Base-by-base conservation (phyloP, 257 asterid genomes). In the Paulownia fortunei region DNA sequence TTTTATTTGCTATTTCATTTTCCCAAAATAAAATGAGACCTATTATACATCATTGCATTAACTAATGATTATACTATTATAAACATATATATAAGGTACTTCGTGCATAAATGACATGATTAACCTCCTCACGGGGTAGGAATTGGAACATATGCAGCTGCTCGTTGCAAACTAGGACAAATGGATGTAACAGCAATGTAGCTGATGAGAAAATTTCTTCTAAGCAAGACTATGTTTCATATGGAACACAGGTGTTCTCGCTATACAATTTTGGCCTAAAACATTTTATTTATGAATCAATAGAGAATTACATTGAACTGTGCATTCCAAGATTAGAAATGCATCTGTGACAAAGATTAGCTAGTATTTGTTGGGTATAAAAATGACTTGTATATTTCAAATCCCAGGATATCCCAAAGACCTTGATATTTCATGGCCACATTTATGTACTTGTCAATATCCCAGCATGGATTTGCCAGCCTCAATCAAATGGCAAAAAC, bases 361-460 rank as follows among this genome's bases (percentile, higher is more conserved):
- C 84, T n/a, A n/a, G n/a, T n/a, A 73, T 79, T 66, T 74, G 16
- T 81, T 46, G 58, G n/a, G 72, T 82, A 77, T 77, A 7, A 82
- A 72, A 73, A 32, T 79, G 62, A 65, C 67, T 68, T 69, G 54
- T 82, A 21, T 82, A 34, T 46, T 39, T 49, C 49, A 62, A 42
- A 69, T 67, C 27, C 54, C 23, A 73, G 51, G 68, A 70, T 61
- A 24, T 51, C 74, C 49, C 42, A 58, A 84, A 69, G 64, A 47
- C 10, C 36, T 27, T 32, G 63, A 62, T 72, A 34, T 32, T 70
- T 55, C 46, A 39, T 60, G 51, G 55, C 73, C 76, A 63, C 46
- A 36, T 44, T 59, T 73, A 72, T 74, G 76, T 75, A 84, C 79
- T 75, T 30, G 52, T 44, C 46, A 41, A 74, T 63, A 37, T 47